phyloP scores from a whole-genome alignment of 2,329 filamentous ascomycete species.

The Madurella fahalii region DNA sequence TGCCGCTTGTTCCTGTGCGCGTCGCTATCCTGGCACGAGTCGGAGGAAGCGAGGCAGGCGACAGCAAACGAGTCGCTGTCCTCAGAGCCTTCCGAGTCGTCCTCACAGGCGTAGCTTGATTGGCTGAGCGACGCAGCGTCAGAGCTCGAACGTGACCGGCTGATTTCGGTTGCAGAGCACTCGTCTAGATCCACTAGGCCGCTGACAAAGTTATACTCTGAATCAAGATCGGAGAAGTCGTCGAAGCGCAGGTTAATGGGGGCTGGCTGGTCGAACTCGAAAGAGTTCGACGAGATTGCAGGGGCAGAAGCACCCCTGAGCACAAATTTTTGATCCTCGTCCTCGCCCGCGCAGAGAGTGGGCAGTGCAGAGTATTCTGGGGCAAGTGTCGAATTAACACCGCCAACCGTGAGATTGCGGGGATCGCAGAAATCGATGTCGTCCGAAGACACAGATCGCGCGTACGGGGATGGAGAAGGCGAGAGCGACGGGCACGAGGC shows the following conservation, averaged over 20 bases:
- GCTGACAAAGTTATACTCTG: slow-evolving; percentile 80
- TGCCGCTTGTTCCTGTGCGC: slow-evolving; percentile 54
- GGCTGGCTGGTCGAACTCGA: slow-evolving; percentile 50
- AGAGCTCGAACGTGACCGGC: slow-evolving; percentile 66
- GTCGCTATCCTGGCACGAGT: slow-evolving; percentile 48
- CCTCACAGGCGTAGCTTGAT: slow-evolving; percentile 72
- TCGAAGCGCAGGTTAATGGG: slow-evolving; percentile 70
- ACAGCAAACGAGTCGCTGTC: slow-evolving; percentile 60
- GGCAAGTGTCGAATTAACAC: slow-evolving; percentile 46
- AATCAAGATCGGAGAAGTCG: slow-evolving; percentile 84
- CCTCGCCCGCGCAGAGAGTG: slow-evolving; percentile 57
- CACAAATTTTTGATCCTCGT: slow-evolving; percentile 50
- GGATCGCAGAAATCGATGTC: slow-evolving; percentile 89
- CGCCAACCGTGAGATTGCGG: slow-evolving; percentile 74
- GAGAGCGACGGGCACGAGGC: slow-evolving; percentile 81
- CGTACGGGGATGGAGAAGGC: slow-evolving; percentile 77
- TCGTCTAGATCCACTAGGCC: slow-evolving; percentile 64
- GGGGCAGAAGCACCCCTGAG: slow-evolving; percentile 44
- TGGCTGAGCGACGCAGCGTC: slow-evolving; percentile 66
- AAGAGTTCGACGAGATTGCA: slow-evolving; percentile 32
- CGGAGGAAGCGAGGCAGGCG: slow-evolving; percentile 59
- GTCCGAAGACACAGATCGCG: slow-evolving; percentile 63
- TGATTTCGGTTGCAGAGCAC: slow-evolving; percentile 54
- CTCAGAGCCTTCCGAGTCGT: slow-evolving; percentile 71
- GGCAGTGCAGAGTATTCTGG: slow-evolving; percentile 64